Evolutionary conservation across 2,329 filamentous ascomycete genomes (phyloP), one percentile per base, ranked within the genome.

Genomic region (Stagonosporopsis vannaccii): DNA sequence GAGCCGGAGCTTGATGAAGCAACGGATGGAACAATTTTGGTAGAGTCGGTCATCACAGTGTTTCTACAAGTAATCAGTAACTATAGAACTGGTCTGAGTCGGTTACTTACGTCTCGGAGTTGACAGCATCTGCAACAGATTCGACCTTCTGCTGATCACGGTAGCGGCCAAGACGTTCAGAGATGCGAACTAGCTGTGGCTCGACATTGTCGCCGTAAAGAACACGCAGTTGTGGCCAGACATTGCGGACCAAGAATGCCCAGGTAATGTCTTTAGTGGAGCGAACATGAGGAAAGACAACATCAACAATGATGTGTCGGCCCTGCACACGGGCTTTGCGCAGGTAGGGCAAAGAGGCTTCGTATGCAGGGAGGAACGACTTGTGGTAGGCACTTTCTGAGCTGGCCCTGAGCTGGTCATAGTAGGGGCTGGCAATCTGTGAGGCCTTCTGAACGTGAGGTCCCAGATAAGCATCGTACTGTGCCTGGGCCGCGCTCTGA

Each of bases 141-240:
- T 87, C 82, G 20, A 89, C 66, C 64, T 85, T 87, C 71, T 85
- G 86, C 19, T 85, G 85, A 66, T 85, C 83, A 62, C 82, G 87
- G 76, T 92, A 91, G 43, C 90, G 83, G 36, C 92, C 93, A 11
- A 99, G 84, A 41, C 93, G 88, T 78, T 97, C 90, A 12, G 91
- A 91, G 68, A 99, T 98, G 68, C 92, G 91, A 53, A 94, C 85
- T 13, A 99, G 83, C 76, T 99, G 96, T 13, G 96, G 96, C 78
- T 98, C 93, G 3, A 99, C 93, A 67, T 96, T 97, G 70, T 97
- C 88, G 11, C 88, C 85, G 70, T 98, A 98, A 5, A 97, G 79
- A 13, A 90, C 83, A 23, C 90, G 87, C 11, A 97, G 61, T 62
- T 90, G 88, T 2, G 94, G 94, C 89, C 91, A 95, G 15, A 98